Base-by-base conservation (phyloP, 768 basidiomycete genomes). In the Scleroderma bovista region DNA sequence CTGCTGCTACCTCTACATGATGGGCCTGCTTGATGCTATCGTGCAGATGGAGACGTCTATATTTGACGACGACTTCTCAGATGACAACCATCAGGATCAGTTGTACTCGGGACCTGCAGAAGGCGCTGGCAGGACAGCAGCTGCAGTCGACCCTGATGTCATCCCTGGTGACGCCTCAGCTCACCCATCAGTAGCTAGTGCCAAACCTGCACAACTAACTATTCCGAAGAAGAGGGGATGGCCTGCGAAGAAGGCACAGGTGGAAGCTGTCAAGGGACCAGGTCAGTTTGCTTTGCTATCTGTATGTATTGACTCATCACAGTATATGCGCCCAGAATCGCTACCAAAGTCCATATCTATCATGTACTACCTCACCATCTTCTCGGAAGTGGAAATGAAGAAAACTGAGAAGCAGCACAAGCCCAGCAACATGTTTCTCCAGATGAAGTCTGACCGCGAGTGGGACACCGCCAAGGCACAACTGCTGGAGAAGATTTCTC, bases 381-480 rank as follows among this genome's bases (percentile, higher is more conserved):
- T 20, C 15, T 39, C 17, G 3, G 12, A 39, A 9, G 17, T 15
- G 15, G 38, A 39, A 8, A 39, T 39, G 38, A 20, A 39, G 38
- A 39, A 39, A 8, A 6, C 3, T 39, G 38, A 13, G 17, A 39
- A 39, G 19, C 38, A 39, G 15, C 10, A 17, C 17, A 39, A 39
- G 17, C 11, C 38, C 38, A 39, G 19, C 38, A 39, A 39, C 9
- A 39, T 12, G 17, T 39, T 39, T 19, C 9, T 39, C 2, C 38
- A 39, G 38, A 8, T 39, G 38, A 39, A 39, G 15, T 20, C 38
- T 20, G 38, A 39, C 8, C 15, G 3, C 20, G 17, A 17, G 38
- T 39, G 38, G 38, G 20, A 49, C 39, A 49, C 41, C 1, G 13
- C 43, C 39, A 43, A 49, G 24, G 48, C 48, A n/a, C 48, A 49